Conservation (phyloP, 495 filamentous ascomycete genomes). For the Penicillium angulare region DNA sequence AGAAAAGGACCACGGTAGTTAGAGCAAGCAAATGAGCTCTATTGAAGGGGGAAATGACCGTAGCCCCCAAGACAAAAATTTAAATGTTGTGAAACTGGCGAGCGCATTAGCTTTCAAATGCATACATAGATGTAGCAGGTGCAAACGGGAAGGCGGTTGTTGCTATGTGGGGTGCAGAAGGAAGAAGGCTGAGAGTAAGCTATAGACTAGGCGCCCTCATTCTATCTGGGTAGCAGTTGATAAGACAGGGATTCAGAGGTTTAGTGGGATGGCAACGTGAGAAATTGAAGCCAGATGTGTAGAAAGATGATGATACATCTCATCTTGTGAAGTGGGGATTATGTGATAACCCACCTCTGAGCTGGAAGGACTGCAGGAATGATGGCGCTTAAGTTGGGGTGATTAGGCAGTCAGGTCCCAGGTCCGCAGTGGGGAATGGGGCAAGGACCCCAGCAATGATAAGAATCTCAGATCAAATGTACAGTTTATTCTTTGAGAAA, state of each 20-base stretch:
- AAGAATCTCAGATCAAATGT: neutral
- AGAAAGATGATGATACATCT: neutral
- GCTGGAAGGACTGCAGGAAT: neutral
- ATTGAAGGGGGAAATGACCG: no score
- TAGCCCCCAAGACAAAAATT: no score
- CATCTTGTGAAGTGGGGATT: neutral
- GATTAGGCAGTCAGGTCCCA: constrained; percentile 1
- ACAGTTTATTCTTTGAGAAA: neutral
- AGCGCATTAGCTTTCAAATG: neutral
- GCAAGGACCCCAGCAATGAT: neutral
- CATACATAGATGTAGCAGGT: neutral
- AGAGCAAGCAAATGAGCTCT: no score
- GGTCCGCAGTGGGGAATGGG: neutral
- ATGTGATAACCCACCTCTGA: neutral
- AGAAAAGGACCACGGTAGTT: neutral
- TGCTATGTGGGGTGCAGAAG: neutral
- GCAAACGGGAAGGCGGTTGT: constrained; percentile 8
- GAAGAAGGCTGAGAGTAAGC: neutral
- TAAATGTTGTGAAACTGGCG: neutral
- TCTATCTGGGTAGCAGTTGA: no score
- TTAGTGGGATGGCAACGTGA: no score
- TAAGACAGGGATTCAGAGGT: no score
- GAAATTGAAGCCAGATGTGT: neutral
- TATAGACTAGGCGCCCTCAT: no score
- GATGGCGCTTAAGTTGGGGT: neutral